Conservation (phyloP, 176 grass and related monocot species). For the Paspalum vaginatum region DNA sequence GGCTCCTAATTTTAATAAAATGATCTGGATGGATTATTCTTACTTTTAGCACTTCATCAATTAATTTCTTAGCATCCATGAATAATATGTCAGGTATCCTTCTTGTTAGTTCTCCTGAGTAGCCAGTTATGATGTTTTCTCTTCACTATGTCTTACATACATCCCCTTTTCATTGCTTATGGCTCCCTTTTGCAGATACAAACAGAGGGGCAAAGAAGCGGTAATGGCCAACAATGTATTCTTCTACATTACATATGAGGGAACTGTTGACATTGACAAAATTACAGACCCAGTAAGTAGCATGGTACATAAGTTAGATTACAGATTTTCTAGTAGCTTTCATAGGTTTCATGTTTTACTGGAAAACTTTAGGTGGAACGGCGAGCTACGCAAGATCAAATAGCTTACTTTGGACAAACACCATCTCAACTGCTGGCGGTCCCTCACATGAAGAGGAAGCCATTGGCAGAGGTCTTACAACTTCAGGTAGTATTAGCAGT, state of each 20-base stretch:
- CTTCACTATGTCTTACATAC: not conserved
- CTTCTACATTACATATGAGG: constrained; percentile 99
- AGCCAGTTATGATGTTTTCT: constrained; percentile 35
- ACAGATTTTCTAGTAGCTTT: constrained; percentile 26
- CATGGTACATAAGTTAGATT: constrained; percentile 21
- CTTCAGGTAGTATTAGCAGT: constrained; percentile 72
- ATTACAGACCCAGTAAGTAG: constrained; percentile 86
- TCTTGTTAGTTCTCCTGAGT: constrained; percentile 24
- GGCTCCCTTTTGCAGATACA: constrained; percentile 70
- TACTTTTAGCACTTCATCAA: constrained; percentile 7
- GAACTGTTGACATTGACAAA: constrained; percentile 96
- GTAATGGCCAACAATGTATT: constrained; percentile 90
- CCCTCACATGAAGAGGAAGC: constrained; percentile 80
- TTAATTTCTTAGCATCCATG: constrained; percentile 2
- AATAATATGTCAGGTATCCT: constrained; percentile 10
- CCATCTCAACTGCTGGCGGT: constrained; percentile 84
- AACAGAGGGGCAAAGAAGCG: constrained; percentile 95
- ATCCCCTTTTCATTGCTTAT: constrained; percentile 14
- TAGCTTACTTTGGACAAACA: constrained; percentile 98
- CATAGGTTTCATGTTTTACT: constrained; percentile 46
- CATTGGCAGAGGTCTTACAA: constrained; percentile 81
- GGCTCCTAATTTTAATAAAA: constrained; percentile 26
- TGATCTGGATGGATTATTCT: constrained; percentile 1
- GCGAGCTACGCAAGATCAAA: constrained; percentile 96
- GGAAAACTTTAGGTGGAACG: constrained; percentile 70